Conservation (phyloP, 1,284 basidiomycete species). For the Ceratobasidium sp. region DNA sequence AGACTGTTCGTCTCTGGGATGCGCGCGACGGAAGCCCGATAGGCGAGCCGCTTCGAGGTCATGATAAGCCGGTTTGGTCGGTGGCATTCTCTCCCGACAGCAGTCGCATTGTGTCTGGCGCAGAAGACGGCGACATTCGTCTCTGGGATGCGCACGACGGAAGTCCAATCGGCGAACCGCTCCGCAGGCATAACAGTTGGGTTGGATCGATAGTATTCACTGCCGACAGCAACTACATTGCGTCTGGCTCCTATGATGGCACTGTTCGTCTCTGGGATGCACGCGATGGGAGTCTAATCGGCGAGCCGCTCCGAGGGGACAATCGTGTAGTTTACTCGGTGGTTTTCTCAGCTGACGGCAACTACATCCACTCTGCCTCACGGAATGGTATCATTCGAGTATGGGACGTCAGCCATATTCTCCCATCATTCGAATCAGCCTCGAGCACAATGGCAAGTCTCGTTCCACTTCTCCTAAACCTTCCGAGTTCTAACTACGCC, state of each 20-base stretch:
- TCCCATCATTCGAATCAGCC: too few relatives aligned
- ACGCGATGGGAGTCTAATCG: too few relatives aligned
- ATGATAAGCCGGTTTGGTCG: background rate
- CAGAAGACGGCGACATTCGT: background rate
- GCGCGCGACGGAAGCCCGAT: background rate
- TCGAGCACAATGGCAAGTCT: too few relatives aligned
- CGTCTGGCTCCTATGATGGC: background rate
- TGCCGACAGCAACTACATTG: background rate
- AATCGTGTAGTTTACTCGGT: background rate
- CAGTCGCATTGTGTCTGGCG: background rate
- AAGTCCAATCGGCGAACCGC: background rate
- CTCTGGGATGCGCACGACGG: background rate
- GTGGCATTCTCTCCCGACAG: background rate
- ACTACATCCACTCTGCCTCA: background rate
- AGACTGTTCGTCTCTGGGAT: background rate
- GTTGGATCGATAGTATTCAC: background rate
- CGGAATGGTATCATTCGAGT: background rate
- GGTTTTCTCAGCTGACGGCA: background rate
- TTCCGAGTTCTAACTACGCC: too few relatives aligned
- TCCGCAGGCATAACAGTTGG: background rate
- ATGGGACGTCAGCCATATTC: too few relatives aligned
- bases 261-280: conserved; percentile 1
- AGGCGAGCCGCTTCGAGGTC: background rate
- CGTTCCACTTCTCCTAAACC: too few relatives aligned
- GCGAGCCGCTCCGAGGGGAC: too few relatives aligned